phyloP scores from a whole-genome alignment of 208 protist genomes.

The Trypanosoma caninum region DNA sequence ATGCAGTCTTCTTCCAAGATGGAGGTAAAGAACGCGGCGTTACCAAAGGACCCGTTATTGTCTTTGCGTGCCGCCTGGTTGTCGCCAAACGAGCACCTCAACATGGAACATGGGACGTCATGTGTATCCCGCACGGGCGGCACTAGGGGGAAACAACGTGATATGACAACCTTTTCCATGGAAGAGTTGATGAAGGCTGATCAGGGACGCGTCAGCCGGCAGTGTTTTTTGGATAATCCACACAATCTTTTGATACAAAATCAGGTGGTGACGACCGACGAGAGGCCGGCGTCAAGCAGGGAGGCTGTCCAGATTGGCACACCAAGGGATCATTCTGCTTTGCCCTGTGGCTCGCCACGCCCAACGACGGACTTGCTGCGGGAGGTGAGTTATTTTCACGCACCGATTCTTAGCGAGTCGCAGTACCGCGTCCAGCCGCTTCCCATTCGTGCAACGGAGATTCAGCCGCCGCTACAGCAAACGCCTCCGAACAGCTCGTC shows the following conservation, averaged over 20 bases:
- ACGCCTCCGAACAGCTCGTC: neutral
- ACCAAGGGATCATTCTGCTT: neutral
- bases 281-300: constrained; percentile 4
- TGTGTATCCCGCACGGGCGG: neutral
- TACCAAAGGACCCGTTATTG: constrained; percentile 23
- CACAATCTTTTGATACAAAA: constrained; percentile 40
- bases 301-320: neutral
- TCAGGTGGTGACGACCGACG: constrained; percentile 25
- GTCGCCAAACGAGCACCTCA: constrained; percentile 10
- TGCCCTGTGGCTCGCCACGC: neutral
- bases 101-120: neutral
- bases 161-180: constrained; percentile 19
- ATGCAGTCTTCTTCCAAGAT: constrained; percentile 47
- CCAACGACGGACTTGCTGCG: constrained; percentile 34
- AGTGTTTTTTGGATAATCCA: constrained; percentile 61
- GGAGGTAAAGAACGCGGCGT: constrained; percentile 40
- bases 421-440: constrained; percentile 36
- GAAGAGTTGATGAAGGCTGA: constrained; percentile 45
- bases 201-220: constrained; percentile 38
- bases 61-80: constrained; percentile 12
- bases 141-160: constrained; percentile 13
- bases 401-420: constrained; percentile 31
- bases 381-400: constrained; percentile 46
- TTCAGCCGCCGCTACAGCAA: neutral
- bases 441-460: constrained; percentile 27